Percentiles rank a stretch among this genome's conserved stretches.
Conservation (phyloP, 257 asterid genomes). For the Przewalskia tangutica region DNA sequence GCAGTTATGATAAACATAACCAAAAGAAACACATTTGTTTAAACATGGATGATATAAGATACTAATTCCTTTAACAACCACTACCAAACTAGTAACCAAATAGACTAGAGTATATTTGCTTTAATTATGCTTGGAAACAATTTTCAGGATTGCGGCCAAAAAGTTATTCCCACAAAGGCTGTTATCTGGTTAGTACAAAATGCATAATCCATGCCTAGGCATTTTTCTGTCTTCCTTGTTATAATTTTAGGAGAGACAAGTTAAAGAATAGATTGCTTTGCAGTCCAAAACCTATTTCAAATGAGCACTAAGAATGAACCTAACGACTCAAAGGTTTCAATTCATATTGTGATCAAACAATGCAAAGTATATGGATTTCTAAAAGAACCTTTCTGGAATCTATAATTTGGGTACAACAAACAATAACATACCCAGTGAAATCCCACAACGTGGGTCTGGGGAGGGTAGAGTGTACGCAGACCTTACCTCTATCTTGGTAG, state of each 20-base stretch:
- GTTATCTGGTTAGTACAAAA: neutral
- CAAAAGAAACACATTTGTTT: neutral
- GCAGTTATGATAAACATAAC: constrained; percentile 6
- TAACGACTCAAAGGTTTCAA: neutral
- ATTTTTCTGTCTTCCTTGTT: neutral
- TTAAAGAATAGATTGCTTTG: neutral
- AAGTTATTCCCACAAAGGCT: neutral
- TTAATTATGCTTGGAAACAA: neutral
- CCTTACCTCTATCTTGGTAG: too few relatives aligned
- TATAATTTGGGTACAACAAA: neutral
- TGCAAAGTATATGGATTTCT: neutral
- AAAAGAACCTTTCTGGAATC: neutral
- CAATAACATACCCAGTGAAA: too few relatives aligned
- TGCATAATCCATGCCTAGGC: neutral
- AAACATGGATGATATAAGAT: neutral
- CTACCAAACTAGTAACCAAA: neutral
- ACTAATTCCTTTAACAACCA: neutral
- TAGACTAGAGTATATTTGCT: neutral
- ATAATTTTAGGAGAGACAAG: neutral
- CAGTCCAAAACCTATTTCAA: neutral
- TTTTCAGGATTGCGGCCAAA: neutral
- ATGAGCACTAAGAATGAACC: neutral
- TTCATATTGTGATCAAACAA: neutral
- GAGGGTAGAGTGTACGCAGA: too few relatives aligned
- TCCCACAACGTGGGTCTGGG: too few relatives aligned